Percentiles rank a stretch among this genome's conserved stretches.
Evolutionary conservation across 2,329 filamentous ascomycete genomes (phyloP).

Genomic region (Fusarium dimerum): DNA sequence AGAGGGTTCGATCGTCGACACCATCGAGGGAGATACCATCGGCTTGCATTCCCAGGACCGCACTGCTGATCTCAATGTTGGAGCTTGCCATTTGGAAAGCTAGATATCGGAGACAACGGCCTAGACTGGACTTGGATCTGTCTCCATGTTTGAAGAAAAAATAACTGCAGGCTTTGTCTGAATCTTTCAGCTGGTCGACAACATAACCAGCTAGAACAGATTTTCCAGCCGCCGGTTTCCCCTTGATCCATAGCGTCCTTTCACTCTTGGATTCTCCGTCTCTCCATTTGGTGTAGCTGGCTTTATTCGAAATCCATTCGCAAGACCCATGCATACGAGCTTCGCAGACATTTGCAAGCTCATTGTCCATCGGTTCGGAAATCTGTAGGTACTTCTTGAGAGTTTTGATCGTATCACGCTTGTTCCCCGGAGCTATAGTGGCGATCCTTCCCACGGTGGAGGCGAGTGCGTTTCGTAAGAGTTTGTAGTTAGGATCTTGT

Average conservation of each 20-base stretch:
- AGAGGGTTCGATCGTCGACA: slow-evolving; percentile 30
- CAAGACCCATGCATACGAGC: slow-evolving; percentile 14
- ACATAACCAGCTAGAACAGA: slow-evolving; percentile 36
- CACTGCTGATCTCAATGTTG: slow-evolving; percentile 21
- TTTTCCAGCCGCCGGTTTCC: slow-evolving; percentile 36
- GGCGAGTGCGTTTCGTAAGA: slow-evolving; percentile 33
- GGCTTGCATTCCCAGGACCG: slow-evolving; percentile 28
- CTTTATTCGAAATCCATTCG: slow-evolving; percentile 15
- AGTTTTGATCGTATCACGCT: slow-evolving; percentile 6
- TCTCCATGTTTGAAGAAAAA: slow-evolving; percentile 32
- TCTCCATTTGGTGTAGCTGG: slow-evolving; percentile 14
- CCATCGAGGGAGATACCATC: slow-evolving; percentile 34
- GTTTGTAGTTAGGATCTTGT: slow-evolving; percentile 39
- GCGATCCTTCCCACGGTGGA: slow-evolving; percentile 14
- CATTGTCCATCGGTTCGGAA: slow-evolving; percentile 12
- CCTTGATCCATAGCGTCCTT: slow-evolving; percentile 23
- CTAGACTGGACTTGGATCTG: slow-evolving; percentile 20
- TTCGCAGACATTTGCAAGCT: slow-evolving; percentile 11
- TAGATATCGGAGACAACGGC: slow-evolving; percentile 30
- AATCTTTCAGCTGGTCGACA: slow-evolving; percentile 28
- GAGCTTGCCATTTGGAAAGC: slow-evolving; percentile 32
- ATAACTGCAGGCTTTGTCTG: slow-evolving; percentile 13
- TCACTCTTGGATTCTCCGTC: slow-evolving; percentile 7
- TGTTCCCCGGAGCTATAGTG: slow-evolving; percentile 4
- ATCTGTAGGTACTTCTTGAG: slow-evolving; percentile 14